Conservation (phyloP, 768 basidiomycete genomes). For the Tricholoma flavovirens region DNA sequence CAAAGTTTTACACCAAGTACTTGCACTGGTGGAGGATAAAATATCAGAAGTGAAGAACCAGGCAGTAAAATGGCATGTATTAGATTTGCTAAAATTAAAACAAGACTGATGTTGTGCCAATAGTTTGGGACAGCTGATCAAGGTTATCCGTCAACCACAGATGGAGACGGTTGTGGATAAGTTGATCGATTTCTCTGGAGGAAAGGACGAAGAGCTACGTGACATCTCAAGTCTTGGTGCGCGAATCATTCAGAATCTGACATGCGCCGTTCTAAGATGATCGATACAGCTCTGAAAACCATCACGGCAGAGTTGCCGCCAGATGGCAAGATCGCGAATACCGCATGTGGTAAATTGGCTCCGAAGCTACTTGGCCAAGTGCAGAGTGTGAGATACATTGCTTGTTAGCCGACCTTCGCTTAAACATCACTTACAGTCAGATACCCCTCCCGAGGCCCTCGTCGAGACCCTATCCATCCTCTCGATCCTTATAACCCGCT, state of each 20-base stretch:
- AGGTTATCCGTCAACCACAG: slow-evolving; percentile 76
- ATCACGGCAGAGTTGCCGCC: slow-evolving; percentile 87
- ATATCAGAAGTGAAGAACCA: slow-evolving; percentile 99
- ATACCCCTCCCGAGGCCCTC: slow-evolving; percentile 73
- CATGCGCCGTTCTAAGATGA: background rate
- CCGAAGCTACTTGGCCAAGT: slow-evolving; percentile 80
- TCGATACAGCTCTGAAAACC: slow-evolving; percentile 76
- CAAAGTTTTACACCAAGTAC: slow-evolving; percentile 78
- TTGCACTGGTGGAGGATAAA: slow-evolving; percentile 85
- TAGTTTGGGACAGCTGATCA: slow-evolving; percentile 87
- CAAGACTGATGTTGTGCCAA: slow-evolving; percentile 3
- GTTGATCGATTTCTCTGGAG: slow-evolving; percentile 78
- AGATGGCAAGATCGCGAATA: slow-evolving; percentile 71
- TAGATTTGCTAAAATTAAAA: background rate
- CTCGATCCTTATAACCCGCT: slow-evolving; percentile 82
- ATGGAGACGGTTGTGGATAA: slow-evolving; percentile 88
- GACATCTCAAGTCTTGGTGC: slow-evolving; percentile 92
- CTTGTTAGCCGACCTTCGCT: background rate
- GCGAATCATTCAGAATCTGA: slow-evolving; percentile 12
- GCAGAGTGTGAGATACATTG: slow-evolving; percentile 48
- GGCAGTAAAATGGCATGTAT: slow-evolving; percentile 84
- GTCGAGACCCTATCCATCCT: slow-evolving; percentile 82
- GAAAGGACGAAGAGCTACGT: slow-evolving; percentile 86
- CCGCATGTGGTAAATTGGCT: slow-evolving; percentile 78
- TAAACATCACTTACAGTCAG: slow-evolving; percentile 36